These are phyloP conservation scores for Xanthoceras sorbifolium DNA, from an alignment of 345 rosid species.

Conservation along the genomic window DNA sequence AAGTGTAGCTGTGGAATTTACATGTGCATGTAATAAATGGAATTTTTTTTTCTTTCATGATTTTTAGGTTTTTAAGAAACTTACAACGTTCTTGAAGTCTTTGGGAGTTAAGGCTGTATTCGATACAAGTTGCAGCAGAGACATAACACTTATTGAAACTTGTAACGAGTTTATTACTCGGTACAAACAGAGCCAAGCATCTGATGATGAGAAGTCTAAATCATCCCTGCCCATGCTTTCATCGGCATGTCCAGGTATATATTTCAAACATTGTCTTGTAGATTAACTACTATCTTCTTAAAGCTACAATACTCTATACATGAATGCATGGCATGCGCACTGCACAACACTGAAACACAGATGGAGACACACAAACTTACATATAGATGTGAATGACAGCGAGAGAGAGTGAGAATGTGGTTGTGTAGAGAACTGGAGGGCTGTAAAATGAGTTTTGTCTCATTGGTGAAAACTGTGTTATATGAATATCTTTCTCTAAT, in stretches of 20 bases:
- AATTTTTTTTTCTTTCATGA: conserved; percentile 6
- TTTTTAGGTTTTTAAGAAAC: conserved; percentile 72
- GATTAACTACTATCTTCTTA: background rate
- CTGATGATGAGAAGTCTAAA: conserved; percentile 37
- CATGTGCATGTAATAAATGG: background rate
- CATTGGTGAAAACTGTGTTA: background rate
- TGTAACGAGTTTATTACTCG: conserved; percentile 85
- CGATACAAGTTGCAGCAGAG: conserved; percentile 86
- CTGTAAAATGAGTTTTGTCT: background rate
- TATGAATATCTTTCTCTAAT: conserved; percentile 21
- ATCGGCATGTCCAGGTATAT: conserved; percentile 91
- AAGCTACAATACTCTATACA: background rate
- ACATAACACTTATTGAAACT: conserved; percentile 74
- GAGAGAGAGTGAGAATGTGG: background rate
- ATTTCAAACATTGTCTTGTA: background rate
- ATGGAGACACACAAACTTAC: background rate
- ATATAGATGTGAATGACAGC: background rate
- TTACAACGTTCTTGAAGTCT: conserved; percentile 76
- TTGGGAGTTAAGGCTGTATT: conserved; percentile 86
- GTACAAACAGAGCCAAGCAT: conserved; percentile 50
- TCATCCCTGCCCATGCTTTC: conserved; percentile 74
- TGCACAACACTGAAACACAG: background rate
- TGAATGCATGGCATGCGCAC: background rate
- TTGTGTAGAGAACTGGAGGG: background rate
- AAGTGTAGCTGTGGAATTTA: background rate